Percentiles rank a stretch among this genome's conserved stretches.
Evolutionary conservation across 495 filamentous ascomycete species (phyloP).

Genomic region (Aspergillus saccharolyticus): DNA sequence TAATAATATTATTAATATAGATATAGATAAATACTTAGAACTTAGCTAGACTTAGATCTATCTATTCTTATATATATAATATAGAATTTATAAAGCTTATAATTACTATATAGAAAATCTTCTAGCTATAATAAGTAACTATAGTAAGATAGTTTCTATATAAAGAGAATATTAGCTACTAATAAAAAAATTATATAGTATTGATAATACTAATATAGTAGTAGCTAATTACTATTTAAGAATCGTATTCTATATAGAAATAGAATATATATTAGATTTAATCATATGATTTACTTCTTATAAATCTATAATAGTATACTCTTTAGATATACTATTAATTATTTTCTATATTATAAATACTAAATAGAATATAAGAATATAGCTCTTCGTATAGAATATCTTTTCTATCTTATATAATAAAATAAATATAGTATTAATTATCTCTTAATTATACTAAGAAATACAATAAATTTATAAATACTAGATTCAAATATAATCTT

Average conservation of each 20-base stretch:
- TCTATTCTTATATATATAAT: background rate
- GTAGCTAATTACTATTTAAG: background rate
- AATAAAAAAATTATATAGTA: background rate
- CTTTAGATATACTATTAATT: background rate
- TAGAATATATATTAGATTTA: background rate
- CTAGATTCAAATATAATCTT: background rate
- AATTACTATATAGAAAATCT: background rate
- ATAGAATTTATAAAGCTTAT: conserved; percentile 5
- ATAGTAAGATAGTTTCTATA: background rate
- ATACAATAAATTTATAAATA: background rate
- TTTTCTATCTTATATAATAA: background rate
- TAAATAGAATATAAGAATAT: background rate
- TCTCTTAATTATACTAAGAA: background rate
- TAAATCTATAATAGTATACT: background rate
- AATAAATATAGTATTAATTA: background rate
- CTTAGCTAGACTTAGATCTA: background rate
- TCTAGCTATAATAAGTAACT: background rate
- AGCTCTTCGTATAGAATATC: background rate
- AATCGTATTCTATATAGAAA: background rate
- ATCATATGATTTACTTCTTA: background rate
- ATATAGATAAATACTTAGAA: background rate
- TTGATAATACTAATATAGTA: background rate
- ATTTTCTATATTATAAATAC: background rate
- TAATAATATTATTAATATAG: conserved; percentile 7
- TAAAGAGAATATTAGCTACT: background rate